Evolutionary conservation across 1,139 yeast species (phyloP), one percentile per base, ranked within the genome.

Genomic region (Saccharomyces pastorianus): DNA sequence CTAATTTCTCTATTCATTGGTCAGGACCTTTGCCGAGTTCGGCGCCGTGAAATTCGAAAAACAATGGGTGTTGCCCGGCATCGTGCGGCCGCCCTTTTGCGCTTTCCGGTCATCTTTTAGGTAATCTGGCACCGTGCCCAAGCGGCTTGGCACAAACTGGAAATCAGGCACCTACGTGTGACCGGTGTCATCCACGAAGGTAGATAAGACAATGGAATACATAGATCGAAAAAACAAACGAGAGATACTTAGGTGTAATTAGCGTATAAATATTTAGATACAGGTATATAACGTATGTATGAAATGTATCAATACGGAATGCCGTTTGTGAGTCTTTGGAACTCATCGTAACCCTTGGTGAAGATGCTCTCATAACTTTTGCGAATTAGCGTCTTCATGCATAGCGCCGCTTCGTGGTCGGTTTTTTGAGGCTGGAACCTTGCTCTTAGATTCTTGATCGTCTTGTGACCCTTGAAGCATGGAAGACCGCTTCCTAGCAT

Each of bases 401-500:
- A 81, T 48, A 76, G 67, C 13, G 96, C 89, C 4, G 98, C 97
- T 52, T 93, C 97, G 56, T 82, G 84, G 58, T 93, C 98, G 38
- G 81, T 73, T 71, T 85, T 89, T 31, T 79, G 77, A 42, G 96
- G 88, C 41, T 81, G 96, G 74, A 95, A 93, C 61, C 99, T 76
- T 48, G 76, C 76, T 54, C 88, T 76, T 66, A 93, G 76, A 64
- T 85, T 85, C 69, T 82, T 85, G 56, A 93, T 88, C 0, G 97
- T 88, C 51, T 85, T 79, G 17, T 81, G 84, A 6, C 84, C 84
- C 70, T 91, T 93, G 78, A 93, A 93, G 70, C 99, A 93, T 6
- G 99, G 99, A 66, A 93, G 78, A 1, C 98, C 98, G 69, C 96
- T 86, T 54, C 86, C 96, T 62, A 93, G 76, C 99, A 95, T 95